phyloP scores from a whole-genome alignment of 768 basidiomycete genomes.

The Leccinum boreale region DNA sequence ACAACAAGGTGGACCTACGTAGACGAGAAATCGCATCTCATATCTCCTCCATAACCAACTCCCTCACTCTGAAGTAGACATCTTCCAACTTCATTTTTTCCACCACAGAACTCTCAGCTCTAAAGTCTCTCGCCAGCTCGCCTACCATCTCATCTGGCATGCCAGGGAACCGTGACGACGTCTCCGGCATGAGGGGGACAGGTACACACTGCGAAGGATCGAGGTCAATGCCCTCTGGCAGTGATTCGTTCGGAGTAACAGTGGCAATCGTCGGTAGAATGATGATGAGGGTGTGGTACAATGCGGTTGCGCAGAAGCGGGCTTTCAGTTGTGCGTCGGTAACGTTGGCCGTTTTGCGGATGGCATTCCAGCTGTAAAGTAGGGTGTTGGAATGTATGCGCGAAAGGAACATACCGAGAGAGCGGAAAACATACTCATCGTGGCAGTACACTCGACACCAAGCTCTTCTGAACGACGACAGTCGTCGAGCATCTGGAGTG shows the following conservation, averaged over 20 bases:
- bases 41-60: slow-evolving; percentile 56
- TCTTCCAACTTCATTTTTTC: slow-evolving; percentile 54
- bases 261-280: slow-evolving; percentile 37
- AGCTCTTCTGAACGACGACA: slow-evolving; percentile 67
- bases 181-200: slow-evolving; percentile 56
- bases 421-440: slow-evolving; percentile 65
- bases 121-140: slow-evolving; percentile 57
- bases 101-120: slow-evolving; percentile 55
- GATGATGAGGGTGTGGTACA: slow-evolving; percentile 62
- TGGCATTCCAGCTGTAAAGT: slow-evolving; percentile 64
- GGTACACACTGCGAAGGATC: slow-evolving; percentile 56
- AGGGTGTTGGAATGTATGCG: not conserved
- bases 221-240: slow-evolving; percentile 49
- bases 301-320: slow-evolving; percentile 69
- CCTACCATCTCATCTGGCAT: slow-evolving; percentile 64
- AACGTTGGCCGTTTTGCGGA: slow-evolving; percentile 70
- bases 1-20: not conserved
- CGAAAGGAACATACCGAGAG: not conserved
- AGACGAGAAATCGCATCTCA: slow-evolving; percentile 22
- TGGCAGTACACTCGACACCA: slow-evolving; percentile 89
- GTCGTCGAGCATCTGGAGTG: slow-evolving; percentile 65
- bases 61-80: slow-evolving; percentile 58
- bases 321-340: slow-evolving; percentile 74
- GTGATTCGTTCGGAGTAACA: slow-evolving; percentile 27
- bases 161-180: slow-evolving; percentile 71